phyloP scores from a whole-genome alignment of 2,329 filamentous ascomycete genomes.

The Beauveria pseudobassiana region DNA sequence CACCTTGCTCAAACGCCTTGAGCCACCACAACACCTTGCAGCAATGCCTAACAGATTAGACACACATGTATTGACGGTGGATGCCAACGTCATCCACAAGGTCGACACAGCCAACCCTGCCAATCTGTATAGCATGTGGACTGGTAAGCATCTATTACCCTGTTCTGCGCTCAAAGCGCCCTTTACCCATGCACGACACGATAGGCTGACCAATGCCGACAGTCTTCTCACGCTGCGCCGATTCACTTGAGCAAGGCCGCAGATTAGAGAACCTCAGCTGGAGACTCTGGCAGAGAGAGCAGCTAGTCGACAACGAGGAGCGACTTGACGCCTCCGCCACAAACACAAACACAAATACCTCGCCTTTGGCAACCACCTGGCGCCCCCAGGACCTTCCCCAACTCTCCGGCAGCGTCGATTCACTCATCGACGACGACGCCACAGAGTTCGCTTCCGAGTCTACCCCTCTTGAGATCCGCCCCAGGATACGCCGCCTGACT shows the following conservation, averaged over 20 bases:
- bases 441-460: constrained; percentile 50
- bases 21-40: constrained; percentile 25
- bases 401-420: constrained; percentile 72
- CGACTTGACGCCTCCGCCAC: constrained; percentile 39
- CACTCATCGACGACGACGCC: constrained; percentile 60
- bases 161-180: background rate
- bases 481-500: constrained; percentile 64
- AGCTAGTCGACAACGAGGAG: constrained; percentile 67
- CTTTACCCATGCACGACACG: background rate
- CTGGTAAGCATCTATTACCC: constrained; percentile 54
- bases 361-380: constrained; percentile 38
- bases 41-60: constrained; percentile 77
- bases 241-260: constrained; percentile 87
- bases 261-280: constrained; percentile 92
- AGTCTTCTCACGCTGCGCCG: constrained; percentile 93
- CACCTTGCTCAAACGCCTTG: constrained; percentile 28
- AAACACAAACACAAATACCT: constrained; percentile 32
- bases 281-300: constrained; percentile 87
- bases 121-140: constrained; percentile 95
- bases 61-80: constrained; percentile 82
- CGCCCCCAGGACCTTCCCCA: constrained; percentile 54
- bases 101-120: constrained; percentile 90
- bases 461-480: constrained; percentile 53
- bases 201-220: constrained; percentile 24
- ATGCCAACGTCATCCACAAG: constrained; percentile 86